Evolutionary conservation across 352 stramenopile species (phyloP).

Genomic region (Phytophthora syringae): DNA sequence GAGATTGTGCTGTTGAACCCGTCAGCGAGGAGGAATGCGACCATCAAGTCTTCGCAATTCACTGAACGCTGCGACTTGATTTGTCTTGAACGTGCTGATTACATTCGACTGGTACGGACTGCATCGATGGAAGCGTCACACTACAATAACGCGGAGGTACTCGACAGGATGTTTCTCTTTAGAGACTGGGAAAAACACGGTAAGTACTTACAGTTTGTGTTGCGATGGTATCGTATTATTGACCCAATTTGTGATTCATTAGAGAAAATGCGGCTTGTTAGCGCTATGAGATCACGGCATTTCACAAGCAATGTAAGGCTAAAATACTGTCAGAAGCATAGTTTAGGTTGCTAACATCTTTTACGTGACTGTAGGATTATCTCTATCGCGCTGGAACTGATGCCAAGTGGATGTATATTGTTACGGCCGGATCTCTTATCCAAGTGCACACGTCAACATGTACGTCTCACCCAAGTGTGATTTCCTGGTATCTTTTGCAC

Average conservation of each 20-base stretch:
- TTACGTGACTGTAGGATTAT: constrained; percentile 50
- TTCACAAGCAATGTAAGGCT: constrained; percentile 65
- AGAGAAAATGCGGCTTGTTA: constrained; percentile 84
- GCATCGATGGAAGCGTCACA: constrained; percentile 83
- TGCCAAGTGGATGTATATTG: constrained; percentile 79
- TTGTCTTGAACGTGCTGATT: constrained; percentile 74
- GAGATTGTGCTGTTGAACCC: constrained; percentile 79
- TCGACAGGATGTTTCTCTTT: constrained; percentile 81
- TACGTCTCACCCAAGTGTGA: constrained; percentile 29
- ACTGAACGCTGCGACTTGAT: constrained; percentile 70
- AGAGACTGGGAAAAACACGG: constrained; percentile 74
- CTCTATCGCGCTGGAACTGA: constrained; percentile 68
- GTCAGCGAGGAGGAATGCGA: constrained; percentile 68
- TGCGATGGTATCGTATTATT: background rate
- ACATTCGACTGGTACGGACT: constrained; percentile 72
- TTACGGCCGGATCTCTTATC: constrained; percentile 72
- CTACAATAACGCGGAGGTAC: constrained; percentile 78
- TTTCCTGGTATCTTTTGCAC: background rate
- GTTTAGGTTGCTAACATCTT: background rate
- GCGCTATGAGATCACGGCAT: constrained; percentile 64
- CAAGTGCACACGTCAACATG: constrained; percentile 75
- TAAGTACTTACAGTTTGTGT: constrained; percentile 18
- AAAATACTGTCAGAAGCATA: background rate
- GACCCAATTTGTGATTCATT: background rate
- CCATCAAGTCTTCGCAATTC: constrained; percentile 72